Base-by-base conservation (phyloP, 1,284 basidiomycete species). In the Tilletiopsis washingtonensis region DNA sequence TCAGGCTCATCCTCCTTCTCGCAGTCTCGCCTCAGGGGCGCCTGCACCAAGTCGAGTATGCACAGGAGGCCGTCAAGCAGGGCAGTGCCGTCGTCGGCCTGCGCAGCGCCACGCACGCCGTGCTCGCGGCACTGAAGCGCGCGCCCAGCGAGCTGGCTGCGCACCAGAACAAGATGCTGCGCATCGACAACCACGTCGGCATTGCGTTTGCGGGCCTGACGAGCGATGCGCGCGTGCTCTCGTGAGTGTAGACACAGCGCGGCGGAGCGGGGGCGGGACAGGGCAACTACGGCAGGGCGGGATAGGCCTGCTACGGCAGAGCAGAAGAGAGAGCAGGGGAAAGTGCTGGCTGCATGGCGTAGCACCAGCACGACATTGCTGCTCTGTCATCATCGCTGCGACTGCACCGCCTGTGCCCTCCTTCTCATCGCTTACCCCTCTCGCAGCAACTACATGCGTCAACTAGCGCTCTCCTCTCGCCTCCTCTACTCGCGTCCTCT, bases 111-210 rank as follows among this genome's bases (percentile, higher is more conserved):
- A 97, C 89, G 0, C 94, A 98, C 76, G 86, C 91, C 20, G 82
- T 99, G 49, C 79, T 99, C 23, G 78, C 98, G 45, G 91, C 93
- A 6, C 77, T 98, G 56, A 98, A 98, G 91, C 83, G 93, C 74
- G 97, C 93, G n/a, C 93, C 91, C 9, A 91, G 91, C 57, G 94
- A 98, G 76, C 82, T 99, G 47, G 93, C 94, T 14, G 88, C 87
- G 36, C 97, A 98, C 79, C 94, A 99, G 75, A 91, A 98, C 78
- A 98, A 99, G 81, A 88, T 98, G 84, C 93, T 94, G 75, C 82
- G 90, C 70, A 94, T 99, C 82, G 94, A 98, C 75, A 91, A 97
- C 75, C 94, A 99, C 77, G 84, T 96, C 69, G 94, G 94, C 40
- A 91, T 99, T 69, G 94, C 91, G 42, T 98, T 98, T 73, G 94